Evolutionary conservation across 2,329 filamentous ascomycete genomes (phyloP).

Genomic region (Cercospora berteroae): DNA sequence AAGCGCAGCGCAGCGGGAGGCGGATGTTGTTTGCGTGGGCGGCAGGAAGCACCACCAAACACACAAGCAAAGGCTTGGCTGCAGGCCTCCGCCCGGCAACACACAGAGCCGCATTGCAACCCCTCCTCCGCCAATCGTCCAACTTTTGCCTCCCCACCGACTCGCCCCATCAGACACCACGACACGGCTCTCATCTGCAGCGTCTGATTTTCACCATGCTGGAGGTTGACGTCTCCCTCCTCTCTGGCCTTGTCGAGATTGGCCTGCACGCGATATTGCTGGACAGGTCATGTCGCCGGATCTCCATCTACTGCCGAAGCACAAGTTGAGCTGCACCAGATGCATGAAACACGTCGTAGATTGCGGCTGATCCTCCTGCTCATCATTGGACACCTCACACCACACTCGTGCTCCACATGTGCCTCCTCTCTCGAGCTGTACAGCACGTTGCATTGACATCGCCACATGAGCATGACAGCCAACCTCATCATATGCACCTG

Average conservation of each 20-base stretch:
- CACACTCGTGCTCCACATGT: not conserved
- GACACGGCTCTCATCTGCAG: not conserved
- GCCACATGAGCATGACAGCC: not conserved
- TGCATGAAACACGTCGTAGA: not conserved
- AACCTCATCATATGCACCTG: not conserved
- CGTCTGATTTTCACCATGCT: not conserved
- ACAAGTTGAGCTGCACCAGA: not conserved
- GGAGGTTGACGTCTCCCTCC: not conserved
- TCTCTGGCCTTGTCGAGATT: not conserved
- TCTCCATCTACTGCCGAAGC: slow-evolving; percentile 2
- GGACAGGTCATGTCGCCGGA: not conserved
- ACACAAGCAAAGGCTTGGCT: slow-evolving; percentile 1
- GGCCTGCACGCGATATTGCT: not conserved
- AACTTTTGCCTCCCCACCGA: not conserved
- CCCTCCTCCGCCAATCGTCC: not conserved
- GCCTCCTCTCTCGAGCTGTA: not conserved
- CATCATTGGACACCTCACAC: not conserved
- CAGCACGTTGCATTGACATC: not conserved
- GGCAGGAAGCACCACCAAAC: not conserved
- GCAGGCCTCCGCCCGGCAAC: not conserved
- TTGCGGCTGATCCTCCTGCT: not conserved
- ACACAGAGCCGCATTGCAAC: not conserved
- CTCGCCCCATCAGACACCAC: not conserved
- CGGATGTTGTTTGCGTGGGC: not conserved
- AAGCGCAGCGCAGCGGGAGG: not conserved